phyloP scores from a whole-genome alignment of 108 stramenopile species.

The Bacterosira constricta region DNA sequence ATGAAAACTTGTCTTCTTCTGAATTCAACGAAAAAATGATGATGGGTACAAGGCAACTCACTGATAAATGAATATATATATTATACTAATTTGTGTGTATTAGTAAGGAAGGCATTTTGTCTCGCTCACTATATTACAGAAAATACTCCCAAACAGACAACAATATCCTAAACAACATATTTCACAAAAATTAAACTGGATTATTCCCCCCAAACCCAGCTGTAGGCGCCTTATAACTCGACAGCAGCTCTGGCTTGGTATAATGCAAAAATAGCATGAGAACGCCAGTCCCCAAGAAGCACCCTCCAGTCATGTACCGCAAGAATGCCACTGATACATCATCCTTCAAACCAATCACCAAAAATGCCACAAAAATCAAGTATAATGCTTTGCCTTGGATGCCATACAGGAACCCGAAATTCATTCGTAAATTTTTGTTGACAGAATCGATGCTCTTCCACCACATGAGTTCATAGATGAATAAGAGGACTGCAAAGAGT shows the following conservation, averaged over 20 bases:
- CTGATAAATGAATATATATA: too few relatives aligned
- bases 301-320: slow-evolving; percentile 61
- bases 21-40: too few relatives aligned
- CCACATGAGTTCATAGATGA: slow-evolving; percentile 86
- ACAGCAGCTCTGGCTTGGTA: slow-evolving; percentile 58
- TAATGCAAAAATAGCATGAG: slow-evolving; percentile 64
- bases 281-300: slow-evolving; percentile 63
- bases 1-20: too few relatives aligned
- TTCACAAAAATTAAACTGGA: background rate
- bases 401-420: slow-evolving; percentile 92
- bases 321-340: slow-evolving; percentile 55
- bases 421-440: slow-evolving; percentile 75
- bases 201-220: slow-evolving; percentile 57
- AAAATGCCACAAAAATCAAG: slow-evolving; percentile 87
- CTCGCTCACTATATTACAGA: too few relatives aligned
- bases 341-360: slow-evolving; percentile 69
- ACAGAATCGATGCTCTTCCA: slow-evolving; percentile 68
- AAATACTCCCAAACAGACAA: background rate
- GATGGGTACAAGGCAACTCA: too few relatives aligned
- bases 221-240: slow-evolving; percentile 64
- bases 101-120: too few relatives aligned
- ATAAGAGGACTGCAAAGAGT: slow-evolving; percentile 74
- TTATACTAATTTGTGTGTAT: too few relatives aligned
- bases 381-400: slow-evolving; percentile 79
- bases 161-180: background rate